phyloP scores from a whole-genome alignment of 78 protist genomes.

The Chrysochromulina tobinii region DNA sequence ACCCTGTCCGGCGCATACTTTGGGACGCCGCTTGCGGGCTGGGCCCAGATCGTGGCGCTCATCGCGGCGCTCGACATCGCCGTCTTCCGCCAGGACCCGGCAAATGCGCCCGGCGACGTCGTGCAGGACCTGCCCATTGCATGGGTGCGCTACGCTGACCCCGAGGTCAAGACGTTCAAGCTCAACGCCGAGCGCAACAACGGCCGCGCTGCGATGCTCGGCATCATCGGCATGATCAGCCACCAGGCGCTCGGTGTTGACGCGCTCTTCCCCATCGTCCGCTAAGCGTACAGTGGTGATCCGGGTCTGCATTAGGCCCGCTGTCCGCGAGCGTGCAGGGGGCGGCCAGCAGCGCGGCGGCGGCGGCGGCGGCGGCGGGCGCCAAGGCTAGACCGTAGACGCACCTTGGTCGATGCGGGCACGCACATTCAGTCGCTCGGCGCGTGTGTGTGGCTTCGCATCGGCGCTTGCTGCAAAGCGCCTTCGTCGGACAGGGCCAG shows the following conservation, averaged over 20 bases:
- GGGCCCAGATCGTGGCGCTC: not conserved
- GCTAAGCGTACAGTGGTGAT: too few relatives aligned
- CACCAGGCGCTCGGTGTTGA: not conserved
- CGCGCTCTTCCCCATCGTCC: slow-evolving; percentile 6
- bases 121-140: not conserved
- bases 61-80: not conserved
- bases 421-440: too few relatives aligned
- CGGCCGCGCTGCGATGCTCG: slow-evolving; percentile 17
- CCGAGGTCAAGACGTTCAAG: not conserved
- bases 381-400: too few relatives aligned
- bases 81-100: slow-evolving; percentile 18
- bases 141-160: not conserved
- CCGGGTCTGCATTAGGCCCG: too few relatives aligned
- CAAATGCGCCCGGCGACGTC: too few relatives aligned
- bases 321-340: too few relatives aligned
- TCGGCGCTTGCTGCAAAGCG: too few relatives aligned
- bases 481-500: too few relatives aligned
- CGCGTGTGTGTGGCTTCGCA: too few relatives aligned
- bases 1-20: not conserved
- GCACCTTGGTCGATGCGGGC: too few relatives aligned
- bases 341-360: too few relatives aligned
- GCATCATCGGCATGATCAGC: not conserved
- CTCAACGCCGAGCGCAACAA: slow-evolving; percentile 2
- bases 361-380: too few relatives aligned
- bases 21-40: not conserved